Conservation (phyloP, 257 asterid genomes). For the Lithospermum erythrorhizon region DNA sequence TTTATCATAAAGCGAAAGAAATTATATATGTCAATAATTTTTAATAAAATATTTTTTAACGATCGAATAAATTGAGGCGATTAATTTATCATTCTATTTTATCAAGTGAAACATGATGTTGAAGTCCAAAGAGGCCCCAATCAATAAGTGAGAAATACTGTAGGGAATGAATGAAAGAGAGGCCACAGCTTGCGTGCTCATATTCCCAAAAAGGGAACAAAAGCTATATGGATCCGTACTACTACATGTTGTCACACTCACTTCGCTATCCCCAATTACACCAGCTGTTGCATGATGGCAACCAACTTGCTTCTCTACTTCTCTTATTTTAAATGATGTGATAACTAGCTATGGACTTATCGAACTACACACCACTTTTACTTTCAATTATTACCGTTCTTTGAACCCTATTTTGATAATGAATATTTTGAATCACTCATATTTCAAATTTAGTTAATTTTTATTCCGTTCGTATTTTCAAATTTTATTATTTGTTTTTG, state of each 20-base stretch:
- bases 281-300: neutral
- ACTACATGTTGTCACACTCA: neutral
- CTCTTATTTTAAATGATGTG: too few species aligned
- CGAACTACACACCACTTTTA: too few species aligned
- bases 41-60: too few species aligned
- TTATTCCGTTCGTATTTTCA: too few species aligned
- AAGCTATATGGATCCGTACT: neutral
- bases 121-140: neutral
- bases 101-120: neutral
- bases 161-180: neutral
- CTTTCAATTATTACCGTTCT: too few species aligned
- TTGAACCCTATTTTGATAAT: too few species aligned
- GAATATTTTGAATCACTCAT: too few species aligned
- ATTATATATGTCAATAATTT: too few species aligned
- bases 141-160: neutral
- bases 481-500: too few species aligned
- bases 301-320: neutral
- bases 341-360: too few species aligned
- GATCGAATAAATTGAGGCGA: neutral
- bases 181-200: neutral
- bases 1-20: too few species aligned
- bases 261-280: conserved; percentile 1
- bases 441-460: too few species aligned
- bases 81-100: neutral
- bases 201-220: conserved; percentile 3